Evolutionary conservation across 768 basidiomycete genomes (phyloP).

Genomic region (Lentinula sp.): DNA sequence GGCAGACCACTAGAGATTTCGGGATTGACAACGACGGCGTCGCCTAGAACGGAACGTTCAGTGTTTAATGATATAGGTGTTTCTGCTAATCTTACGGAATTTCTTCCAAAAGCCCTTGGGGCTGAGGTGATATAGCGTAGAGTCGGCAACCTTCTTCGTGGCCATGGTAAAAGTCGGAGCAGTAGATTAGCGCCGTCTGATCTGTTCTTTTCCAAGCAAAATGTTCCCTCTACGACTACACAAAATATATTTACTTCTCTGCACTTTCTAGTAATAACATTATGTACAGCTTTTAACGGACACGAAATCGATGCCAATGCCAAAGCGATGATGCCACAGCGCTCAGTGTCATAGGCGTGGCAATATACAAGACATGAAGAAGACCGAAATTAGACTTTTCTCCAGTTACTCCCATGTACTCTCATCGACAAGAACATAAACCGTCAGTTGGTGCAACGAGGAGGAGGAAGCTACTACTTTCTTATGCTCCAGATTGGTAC

Average conservation of each 20-base stretch:
- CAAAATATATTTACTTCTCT: not conserved
- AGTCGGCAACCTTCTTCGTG: slow-evolving; percentile 76
- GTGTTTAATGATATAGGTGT: not conserved
- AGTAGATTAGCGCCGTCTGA: not conserved
- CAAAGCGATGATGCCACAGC: not conserved
- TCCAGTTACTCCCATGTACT: not conserved
- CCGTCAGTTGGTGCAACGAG: slow-evolving; percentile 20
- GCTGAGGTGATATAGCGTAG: slow-evolving; percentile 84
- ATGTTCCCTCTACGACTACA: not conserved
- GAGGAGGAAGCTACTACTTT: slow-evolving; percentile 41
- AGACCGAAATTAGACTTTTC: not conserved
- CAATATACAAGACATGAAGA: not conserved
- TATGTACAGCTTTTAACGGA: not conserved
- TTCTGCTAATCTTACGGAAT: slow-evolving; percentile 59
- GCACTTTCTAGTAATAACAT: not conserved
- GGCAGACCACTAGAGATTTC: slow-evolving; percentile 90
- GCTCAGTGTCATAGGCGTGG: not conserved
- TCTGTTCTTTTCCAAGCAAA: not conserved
- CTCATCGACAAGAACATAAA: not conserved
- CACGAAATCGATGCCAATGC: not conserved
- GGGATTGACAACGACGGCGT: slow-evolving; percentile 79
- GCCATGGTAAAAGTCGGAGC: slow-evolving; percentile 37
- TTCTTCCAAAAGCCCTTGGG: slow-evolving; percentile 96
- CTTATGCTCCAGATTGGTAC: slow-evolving; percentile 77
- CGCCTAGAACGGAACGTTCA: slow-evolving; percentile 43